These are phyloP conservation scores for Sporisorium reilianum DNA, from an alignment of 1,284 basidiomycete species.

Conservation along the genomic window DNA sequence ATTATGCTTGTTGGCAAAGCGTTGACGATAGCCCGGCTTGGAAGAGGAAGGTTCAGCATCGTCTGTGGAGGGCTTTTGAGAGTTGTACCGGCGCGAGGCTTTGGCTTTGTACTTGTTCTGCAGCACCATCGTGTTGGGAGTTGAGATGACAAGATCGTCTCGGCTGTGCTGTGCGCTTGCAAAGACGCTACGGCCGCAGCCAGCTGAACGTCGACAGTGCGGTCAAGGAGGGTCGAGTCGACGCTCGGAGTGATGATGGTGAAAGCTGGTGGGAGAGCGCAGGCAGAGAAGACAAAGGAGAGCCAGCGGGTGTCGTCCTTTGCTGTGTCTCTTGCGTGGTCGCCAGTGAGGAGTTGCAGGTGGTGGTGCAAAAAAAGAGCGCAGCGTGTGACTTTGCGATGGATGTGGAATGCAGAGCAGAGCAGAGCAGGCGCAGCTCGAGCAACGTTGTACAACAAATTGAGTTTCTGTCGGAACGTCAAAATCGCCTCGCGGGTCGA, in stretches of 20 bases:
- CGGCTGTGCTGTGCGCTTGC: conserved; percentile 12
- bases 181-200: conserved; percentile 20
- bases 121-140: conserved; percentile 65
- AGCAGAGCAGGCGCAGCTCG: too few species aligned
- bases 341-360: not conserved
- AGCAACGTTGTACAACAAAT: not conserved
- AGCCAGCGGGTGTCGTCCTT: not conserved
- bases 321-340: not conserved
- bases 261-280: not conserved
- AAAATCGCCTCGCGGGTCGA: not conserved
- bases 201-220: conserved; percentile 5
- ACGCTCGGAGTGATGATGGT: conserved; percentile 5
- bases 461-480: not conserved
- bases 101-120: conserved; percentile 69
- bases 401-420: not conserved
- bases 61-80: conserved; percentile 16
- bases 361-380: too few species aligned
- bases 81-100: conserved; percentile 63
- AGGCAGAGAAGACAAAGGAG: not conserved
- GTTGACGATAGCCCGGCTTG: conserved; percentile 29
- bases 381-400: too few species aligned
- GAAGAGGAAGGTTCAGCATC: conserved; percentile 19
- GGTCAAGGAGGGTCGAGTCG: not conserved
- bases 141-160: conserved; percentile 1
- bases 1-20: conserved; percentile 25